Evolutionary conservation across 139 green algal species (phyloP), one percentile per base, ranked within the genome.

Genomic region (Desmodesmus armatus): DNA sequence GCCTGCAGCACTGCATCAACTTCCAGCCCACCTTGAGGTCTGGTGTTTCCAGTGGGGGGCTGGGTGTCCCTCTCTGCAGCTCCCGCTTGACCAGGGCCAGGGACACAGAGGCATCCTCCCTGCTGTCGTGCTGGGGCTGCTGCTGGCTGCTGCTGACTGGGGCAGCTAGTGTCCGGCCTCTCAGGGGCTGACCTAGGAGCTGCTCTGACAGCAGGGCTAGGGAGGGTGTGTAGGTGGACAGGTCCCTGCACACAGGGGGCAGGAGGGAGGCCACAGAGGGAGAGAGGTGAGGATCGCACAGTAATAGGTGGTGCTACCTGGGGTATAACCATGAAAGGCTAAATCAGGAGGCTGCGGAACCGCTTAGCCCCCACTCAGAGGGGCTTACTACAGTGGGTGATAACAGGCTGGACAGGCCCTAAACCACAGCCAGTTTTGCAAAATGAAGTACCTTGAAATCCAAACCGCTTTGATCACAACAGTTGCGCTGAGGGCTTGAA

Each of bases 21-120:
- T 53, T 11, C 37, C 35, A 21, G 5, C 63, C n/a, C 29, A 88
- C 85, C 85, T 90, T 87, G 25, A 87, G 13, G 27, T 87, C 66
- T 19, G 90, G 91, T 13, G 91, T 74, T 1, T 60, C 40, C 77
- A 94, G 41, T 29, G 66, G 51, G 3, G 11, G 19, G 0, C 88
- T 89, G 40, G 85, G 85, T n/a, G n/a, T 21, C 41, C 55, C 9
- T 72, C 73, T 53, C 3, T 85, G 51, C 27, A 94, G 77, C 70
- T 92, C 87, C n/a, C 88, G 79, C 40, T 84, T 58, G 33, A 93
- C 91, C 40, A 95, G 79, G 19, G 66, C 65, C 87, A 95, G 90
- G 29, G 92, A 58, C 47, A 89, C 88, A n/a, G 49, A 51, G 0
- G 92, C 92, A 63, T 95, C 92, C 60, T 93, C 89, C 23, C 44